phyloP scores from a whole-genome alignment of 2,329 filamentous ascomycete species.

The Trichoderma sp. region DNA sequence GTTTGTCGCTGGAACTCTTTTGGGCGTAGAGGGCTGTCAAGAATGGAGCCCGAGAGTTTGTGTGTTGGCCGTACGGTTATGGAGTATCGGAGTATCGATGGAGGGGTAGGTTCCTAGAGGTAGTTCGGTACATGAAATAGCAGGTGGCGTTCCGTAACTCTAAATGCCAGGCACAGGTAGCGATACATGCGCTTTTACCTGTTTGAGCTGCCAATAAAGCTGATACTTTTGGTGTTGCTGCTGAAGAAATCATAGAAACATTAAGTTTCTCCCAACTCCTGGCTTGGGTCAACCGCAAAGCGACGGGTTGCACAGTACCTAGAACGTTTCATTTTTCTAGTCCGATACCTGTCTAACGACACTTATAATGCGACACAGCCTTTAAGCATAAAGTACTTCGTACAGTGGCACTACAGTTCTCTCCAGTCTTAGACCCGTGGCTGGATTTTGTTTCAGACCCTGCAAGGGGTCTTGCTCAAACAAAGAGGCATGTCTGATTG shows the following conservation, averaged over 20 bases:
- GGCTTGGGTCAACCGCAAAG: neutral
- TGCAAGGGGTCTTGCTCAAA: conserved; percentile 7
- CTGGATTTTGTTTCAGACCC: conserved; percentile 3
- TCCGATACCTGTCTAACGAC: neutral
- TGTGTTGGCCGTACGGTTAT: conserved; percentile 6
- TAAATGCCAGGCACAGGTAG: neutral
- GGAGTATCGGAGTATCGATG: neutral
- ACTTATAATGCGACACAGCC: neutral
- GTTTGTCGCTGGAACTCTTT: neutral
- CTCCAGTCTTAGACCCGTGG: neutral
- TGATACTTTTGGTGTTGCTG: neutral
- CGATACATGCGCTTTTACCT: neutral
- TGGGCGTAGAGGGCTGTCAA: conserved; percentile 14
- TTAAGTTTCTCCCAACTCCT: neutral
- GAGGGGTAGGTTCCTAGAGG: conserved; percentile 16
- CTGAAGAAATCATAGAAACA: neutral
- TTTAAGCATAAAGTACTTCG: neutral
- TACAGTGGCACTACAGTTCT: neutral
- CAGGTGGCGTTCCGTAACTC: neutral
- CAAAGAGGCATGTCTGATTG: conserved; percentile 1
- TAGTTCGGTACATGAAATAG: neutral
- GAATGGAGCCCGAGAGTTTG: conserved; percentile 22
- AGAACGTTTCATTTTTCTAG: neutral
- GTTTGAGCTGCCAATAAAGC: neutral
- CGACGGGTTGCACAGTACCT: neutral